Conservation (phyloP, 805 yeast species). For the Candida nanaspora region DNA sequence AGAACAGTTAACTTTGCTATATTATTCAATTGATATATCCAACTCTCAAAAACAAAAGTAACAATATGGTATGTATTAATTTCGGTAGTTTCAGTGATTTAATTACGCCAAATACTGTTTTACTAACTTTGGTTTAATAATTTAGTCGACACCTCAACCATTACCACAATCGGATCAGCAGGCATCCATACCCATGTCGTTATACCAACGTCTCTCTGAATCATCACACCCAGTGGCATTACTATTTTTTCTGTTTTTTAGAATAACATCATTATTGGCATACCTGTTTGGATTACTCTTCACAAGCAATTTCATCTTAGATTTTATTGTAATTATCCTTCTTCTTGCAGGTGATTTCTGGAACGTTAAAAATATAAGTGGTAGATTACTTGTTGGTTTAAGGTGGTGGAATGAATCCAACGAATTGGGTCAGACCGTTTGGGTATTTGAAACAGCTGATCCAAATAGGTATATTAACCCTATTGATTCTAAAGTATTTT, state of each 20-base stretch:
- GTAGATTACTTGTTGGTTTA: slow-evolving; percentile 82
- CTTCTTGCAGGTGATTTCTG: slow-evolving; percentile 87
- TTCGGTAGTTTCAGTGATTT: too few species aligned
- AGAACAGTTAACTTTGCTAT: too few species aligned
- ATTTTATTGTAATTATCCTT: slow-evolving; percentile 72
- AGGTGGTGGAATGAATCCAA: slow-evolving; percentile 95
- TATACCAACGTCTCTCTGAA: slow-evolving; percentile 45
- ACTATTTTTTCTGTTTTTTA: slow-evolving; percentile 51
- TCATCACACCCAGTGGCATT: slow-evolving; percentile 84
- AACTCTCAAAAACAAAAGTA: too few species aligned
- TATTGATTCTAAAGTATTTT: slow-evolving; percentile 83
- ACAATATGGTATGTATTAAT: background rate
- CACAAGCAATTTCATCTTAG: slow-evolving; percentile 58
- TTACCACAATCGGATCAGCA: slow-evolving; percentile 3
- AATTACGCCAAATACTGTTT: background rate
- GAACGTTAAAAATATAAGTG: slow-evolving; percentile 87
- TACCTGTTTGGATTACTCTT: slow-evolving; percentile 69
- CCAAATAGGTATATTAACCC: slow-evolving; percentile 72
- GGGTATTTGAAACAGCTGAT: slow-evolving; percentile 88
- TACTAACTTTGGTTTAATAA: background rate
- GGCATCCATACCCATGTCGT: slow-evolving; percentile 19
- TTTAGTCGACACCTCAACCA: slow-evolving; percentile 2
- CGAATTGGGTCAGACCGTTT: slow-evolving; percentile 55
- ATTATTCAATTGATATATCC: too few species aligned
- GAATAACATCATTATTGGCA: slow-evolving; percentile 55